Base-by-base conservation (phyloP, 192 early-diverging fungal species). In the Backusella tarrabulga region DNA sequence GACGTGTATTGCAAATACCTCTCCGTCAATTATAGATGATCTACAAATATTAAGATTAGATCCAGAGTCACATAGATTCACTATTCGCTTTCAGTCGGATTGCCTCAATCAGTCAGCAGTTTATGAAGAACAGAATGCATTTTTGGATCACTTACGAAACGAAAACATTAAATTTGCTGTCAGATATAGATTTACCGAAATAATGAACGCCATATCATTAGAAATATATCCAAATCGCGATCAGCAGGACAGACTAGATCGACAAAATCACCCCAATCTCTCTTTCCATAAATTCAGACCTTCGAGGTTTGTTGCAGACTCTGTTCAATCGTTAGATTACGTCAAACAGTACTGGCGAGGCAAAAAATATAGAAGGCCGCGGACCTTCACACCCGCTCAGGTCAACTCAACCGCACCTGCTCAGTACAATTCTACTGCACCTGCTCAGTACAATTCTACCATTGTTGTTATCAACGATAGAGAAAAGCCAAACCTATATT, bases 401-500 rank as follows among this genome's bases (percentile, higher is more conserved):
- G 34, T 34, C 15, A 29, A 50, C 34, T 38, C 11, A 29, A 50
- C 40, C 7, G 11, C 38, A 3, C 9, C 38, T 11, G 8, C 11
- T 40, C 41, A 50, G 9, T 50, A 46, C 15, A 29, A 50, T 46
- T 36, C n/a, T 29, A 50, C 40, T 6, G 9, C 36, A 8, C 6
- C 7, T 17, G 12, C 44, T 19, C 41, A 46, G 8, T 46, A 50
- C 15, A 29, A 50, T 50, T 38, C n/a, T 46, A 50, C 40, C n/a
- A 23, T 29, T 17, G 38, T 8, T 42, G 7, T 29, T 72, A 17
- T 50, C 5, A 50, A 50, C 17, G 71, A 72, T n/a, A 44, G 7
- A 50, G 76, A 70, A 15, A 60, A 41, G 3, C 40, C 77, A 9
- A 78, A 78, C 67, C 17, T 78, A 15, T 26, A 68, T n/a, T 68